Conservation (phyloP, 2,329 filamentous ascomycete genomes). For the Anisogramma anomala region DNA sequence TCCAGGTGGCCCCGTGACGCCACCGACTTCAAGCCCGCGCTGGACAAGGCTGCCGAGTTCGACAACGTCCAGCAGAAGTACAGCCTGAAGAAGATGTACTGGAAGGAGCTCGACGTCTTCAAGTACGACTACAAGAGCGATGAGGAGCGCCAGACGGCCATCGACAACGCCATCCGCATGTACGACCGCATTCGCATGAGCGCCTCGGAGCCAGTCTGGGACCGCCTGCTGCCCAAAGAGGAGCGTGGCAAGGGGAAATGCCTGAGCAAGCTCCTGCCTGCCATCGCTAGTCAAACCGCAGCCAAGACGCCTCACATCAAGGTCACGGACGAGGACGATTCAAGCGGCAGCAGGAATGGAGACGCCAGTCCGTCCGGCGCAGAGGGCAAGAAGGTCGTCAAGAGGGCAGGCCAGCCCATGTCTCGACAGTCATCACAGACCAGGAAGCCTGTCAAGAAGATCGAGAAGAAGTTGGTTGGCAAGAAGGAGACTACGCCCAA, state of each 20-base stretch:
- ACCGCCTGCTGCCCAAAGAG: conserved; percentile 44
- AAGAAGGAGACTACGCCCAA: conserved; percentile 29
- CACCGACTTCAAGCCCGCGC: conserved; percentile 40
- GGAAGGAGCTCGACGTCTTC: conserved; percentile 55
- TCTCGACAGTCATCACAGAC: conserved; percentile 40
- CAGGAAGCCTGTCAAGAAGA: conserved; percentile 42
- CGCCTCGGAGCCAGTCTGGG: conserved; percentile 47
- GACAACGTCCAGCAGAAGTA: conserved; percentile 39
- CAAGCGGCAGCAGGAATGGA: conserved; percentile 30
- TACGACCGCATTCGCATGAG: conserved; percentile 49
- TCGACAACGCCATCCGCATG: conserved; percentile 48
- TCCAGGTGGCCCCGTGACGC: conserved; percentile 39
- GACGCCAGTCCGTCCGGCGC: conserved; percentile 26
- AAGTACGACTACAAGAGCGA: conserved; percentile 44
- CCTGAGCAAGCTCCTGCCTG: conserved; percentile 49
- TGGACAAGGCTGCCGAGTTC: conserved; percentile 48
- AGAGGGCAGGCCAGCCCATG: conserved; percentile 32
- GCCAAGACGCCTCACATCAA: conserved; percentile 42
- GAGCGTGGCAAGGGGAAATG: conserved; percentile 50
- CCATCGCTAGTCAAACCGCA: conserved; percentile 39
- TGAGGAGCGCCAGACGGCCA: conserved; percentile 45
- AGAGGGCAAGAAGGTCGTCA: conserved; percentile 21
- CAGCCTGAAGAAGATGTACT: conserved; percentile 44
- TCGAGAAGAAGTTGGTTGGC: conserved; percentile 40
- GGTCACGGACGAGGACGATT: conserved; percentile 39